Percentiles rank a stretch among this genome's conserved stretches.
These are phyloP conservation scores for Aethionema arabicum DNA, from an alignment of 345 rosid species.

Conservation along the genomic window DNA sequence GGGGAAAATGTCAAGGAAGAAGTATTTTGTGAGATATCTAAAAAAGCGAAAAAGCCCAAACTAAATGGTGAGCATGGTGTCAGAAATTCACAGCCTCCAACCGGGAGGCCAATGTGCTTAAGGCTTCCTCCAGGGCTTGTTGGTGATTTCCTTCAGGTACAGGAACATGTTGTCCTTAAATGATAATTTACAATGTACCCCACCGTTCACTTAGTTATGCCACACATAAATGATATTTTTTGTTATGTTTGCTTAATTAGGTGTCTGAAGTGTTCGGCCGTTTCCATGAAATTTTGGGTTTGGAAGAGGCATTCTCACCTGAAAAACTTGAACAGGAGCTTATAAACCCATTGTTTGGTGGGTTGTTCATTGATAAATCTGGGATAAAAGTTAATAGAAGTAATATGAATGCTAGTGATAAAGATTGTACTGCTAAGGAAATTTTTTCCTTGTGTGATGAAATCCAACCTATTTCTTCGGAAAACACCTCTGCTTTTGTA, in stretches of 20 bases:
- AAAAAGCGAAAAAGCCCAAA: slow-evolving; percentile 48
- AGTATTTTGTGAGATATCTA: slow-evolving; percentile 41
- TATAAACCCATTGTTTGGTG: slow-evolving; percentile 54
- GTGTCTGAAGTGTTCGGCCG: slow-evolving; percentile 78
- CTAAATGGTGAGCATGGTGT: slow-evolving; percentile 38
- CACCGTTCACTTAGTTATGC: slow-evolving; percentile 20
- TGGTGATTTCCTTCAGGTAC: slow-evolving; percentile 95
- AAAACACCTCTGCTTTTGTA: slow-evolving; percentile 40
- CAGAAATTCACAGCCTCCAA: slow-evolving; percentile 51
- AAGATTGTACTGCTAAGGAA: slow-evolving; percentile 37
- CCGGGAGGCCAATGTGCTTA: slow-evolving; percentile 63
- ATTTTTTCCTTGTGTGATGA: slow-evolving; percentile 35
- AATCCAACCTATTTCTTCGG: slow-evolving; percentile 34
- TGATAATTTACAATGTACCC: slow-evolving; percentile 4
- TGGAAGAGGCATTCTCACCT: slow-evolving; percentile 53
- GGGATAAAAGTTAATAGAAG: slow-evolving; percentile 42
- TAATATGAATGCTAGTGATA: slow-evolving; percentile 32
- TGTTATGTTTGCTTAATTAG: slow-evolving; percentile 45
- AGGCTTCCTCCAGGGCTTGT: slow-evolving; percentile 71
- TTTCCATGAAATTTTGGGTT: slow-evolving; percentile 69
- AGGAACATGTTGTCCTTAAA: slow-evolving; percentile 22
- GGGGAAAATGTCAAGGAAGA: slow-evolving; percentile 42
- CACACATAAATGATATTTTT: slow-evolving; percentile 20
- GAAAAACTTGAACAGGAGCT: slow-evolving; percentile 81
- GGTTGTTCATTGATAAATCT: slow-evolving; percentile 40